Conservation (phyloP, 2,329 filamentous ascomycete species). For the Xylariaceae sp. region DNA sequence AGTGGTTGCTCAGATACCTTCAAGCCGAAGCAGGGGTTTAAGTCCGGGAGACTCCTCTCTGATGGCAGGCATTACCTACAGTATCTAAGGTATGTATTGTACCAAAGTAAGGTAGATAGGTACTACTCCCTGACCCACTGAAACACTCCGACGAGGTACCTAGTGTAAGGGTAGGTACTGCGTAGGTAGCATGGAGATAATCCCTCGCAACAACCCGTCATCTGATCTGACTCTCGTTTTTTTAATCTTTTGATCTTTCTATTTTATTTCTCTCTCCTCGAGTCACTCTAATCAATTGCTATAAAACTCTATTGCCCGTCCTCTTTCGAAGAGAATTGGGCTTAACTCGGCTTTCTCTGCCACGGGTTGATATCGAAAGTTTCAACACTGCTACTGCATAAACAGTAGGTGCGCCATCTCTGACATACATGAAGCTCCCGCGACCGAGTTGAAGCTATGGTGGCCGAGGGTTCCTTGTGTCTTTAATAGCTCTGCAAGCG, state of each 20-base stretch:
- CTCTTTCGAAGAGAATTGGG: not conserved
- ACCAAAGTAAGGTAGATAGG: too few species aligned
- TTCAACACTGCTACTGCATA: not conserved
- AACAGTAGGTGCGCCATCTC: slow-evolving; percentile 1
- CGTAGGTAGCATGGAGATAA: not conserved
- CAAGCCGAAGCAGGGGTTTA: not conserved
- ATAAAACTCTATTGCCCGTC: not conserved
- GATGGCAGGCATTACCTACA: slow-evolving; percentile 5
- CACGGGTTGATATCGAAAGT: not conserved
- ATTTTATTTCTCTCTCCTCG: not conserved
- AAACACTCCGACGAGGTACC: slow-evolving; percentile 20
- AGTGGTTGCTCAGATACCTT: too few species aligned
- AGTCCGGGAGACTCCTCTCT: slow-evolving; percentile 12
- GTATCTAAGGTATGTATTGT: too few species aligned
- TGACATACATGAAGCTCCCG: not conserved
- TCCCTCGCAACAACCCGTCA: not conserved
- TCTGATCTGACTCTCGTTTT: slow-evolving; percentile 1
- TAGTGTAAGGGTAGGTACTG: slow-evolving; percentile 6
- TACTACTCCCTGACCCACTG: slow-evolving; percentile 17
- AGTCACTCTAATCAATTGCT: not conserved
- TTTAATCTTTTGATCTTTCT: slow-evolving; percentile 8
- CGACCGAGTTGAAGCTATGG: too few species aligned
- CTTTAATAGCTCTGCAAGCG: not conserved
- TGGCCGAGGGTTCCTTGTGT: too few species aligned
- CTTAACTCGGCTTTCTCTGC: not conserved